Base-by-base conservation (phyloP, 2,329 filamentous ascomycete genomes). In the Arthrobotrys sinensis region DNA sequence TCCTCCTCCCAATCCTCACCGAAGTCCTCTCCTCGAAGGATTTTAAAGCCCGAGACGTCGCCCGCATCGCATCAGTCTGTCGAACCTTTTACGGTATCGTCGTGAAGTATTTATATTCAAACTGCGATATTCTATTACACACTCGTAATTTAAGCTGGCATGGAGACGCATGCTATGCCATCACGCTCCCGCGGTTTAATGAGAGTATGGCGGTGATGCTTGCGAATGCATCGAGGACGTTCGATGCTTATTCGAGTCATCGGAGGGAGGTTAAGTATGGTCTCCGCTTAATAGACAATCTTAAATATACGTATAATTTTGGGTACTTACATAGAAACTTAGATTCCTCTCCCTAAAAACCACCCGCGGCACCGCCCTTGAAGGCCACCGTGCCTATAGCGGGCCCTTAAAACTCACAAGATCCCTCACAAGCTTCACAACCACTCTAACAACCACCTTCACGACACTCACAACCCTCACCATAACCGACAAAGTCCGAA, bases 301-400 rank as follows among this genome's bases (percentile, higher is more conserved):
- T 32, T 32, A 52, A 4, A 32, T 7, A 48, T 32, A 32, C n/a
- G 2, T 16, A 14, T 14, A 12, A 2, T 32, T 5, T 10, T 3
- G 11, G 28, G 5, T 14, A 7, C 53, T 40, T 21, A 43, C 34
- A 40, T 52, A 45, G 1, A 14, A 19, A 38, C 53, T 40, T 7
- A 57, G 55, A 40, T 40, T 43, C 21, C 55, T 60, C 55, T 60
- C 55, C 55, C 55, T 60, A 5, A 60, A 60, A 43, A 60, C 55
- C 36, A 43, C 36, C 36, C 55, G 55, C 10, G 55, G 55, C 36
- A 43, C 19, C 11, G 16, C 5, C n/a, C 36, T 60, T 2, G 4
- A 3, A 12, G 8, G 19, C 12, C 12, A 38, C 1, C 6, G 4
- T 10, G 16, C 34, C 2, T 60, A 60, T 12, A 0, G n/a, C 1